phyloP scores from a whole-genome alignment of 306 rosid genomes.

The Lathyrus oleraceus region DNA sequence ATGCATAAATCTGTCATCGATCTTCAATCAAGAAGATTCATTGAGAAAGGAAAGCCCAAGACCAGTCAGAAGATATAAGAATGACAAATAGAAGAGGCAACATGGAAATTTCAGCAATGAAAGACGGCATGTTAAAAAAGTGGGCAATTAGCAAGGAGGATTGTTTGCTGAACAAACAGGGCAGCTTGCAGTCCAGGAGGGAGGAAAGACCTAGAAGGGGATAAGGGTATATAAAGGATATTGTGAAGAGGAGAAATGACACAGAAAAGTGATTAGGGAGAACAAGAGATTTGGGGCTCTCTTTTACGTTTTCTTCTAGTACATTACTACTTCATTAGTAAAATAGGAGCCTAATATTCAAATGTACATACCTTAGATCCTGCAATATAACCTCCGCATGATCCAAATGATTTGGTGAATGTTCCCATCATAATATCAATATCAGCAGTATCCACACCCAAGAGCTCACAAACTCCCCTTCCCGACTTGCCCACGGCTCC shows the following conservation, averaged over 20 bases:
- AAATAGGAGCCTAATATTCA: slow-evolving; percentile 16
- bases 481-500: slow-evolving; percentile 91
- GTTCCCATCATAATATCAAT: slow-evolving; percentile 97
- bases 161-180: background rate
- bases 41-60: slow-evolving; percentile 2
- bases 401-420: slow-evolving; percentile 92
- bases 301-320: background rate
- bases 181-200: background rate
- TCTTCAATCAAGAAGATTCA: background rate
- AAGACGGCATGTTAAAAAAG: background rate
- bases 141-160: background rate
- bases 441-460: slow-evolving; percentile 85
- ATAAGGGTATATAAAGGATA: too few relatives aligned
- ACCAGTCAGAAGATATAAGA: background rate
- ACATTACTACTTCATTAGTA: slow-evolving; percentile 3
- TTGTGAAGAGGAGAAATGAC: background rate
- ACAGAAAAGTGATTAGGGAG: background rate
- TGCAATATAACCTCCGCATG: slow-evolving; percentile 91
- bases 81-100: background rate
- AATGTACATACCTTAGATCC: slow-evolving; percentile 72
- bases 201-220: too few relatives aligned
- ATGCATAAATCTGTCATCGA: background rate
- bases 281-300: background rate
- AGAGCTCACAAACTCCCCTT: slow-evolving; percentile 70
- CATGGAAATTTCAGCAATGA: background rate